Percentiles rank a stretch among this genome's conserved stretches.
These are phyloP conservation scores for Penicillium sp. DNA, from an alignment of 2,329 filamentous ascomycete genomes.

Conservation along the genomic window DNA sequence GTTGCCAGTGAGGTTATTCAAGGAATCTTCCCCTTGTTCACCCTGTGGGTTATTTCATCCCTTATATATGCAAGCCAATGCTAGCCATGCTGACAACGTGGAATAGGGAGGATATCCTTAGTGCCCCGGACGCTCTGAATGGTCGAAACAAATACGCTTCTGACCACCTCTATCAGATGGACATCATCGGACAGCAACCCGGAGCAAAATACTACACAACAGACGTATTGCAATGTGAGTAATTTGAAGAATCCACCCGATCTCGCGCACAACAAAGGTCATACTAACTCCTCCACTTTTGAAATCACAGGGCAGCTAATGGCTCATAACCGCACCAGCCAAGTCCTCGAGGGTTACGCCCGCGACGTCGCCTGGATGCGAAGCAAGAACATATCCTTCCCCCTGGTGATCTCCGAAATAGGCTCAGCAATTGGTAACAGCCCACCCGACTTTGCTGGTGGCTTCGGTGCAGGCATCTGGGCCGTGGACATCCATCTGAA, in stretches of 20 bases:
- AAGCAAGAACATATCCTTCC: neutral
- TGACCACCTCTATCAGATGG: conserved; percentile 12
- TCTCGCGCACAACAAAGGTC: no score
- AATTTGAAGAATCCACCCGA: neutral
- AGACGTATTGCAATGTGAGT: neutral
- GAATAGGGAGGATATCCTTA: neutral
- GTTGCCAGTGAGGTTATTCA: conserved; percentile 1
- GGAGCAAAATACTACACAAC: neutral
- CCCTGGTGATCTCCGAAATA: conserved; percentile 7
- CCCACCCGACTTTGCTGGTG: conserved; percentile 1
- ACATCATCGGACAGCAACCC: neutral
- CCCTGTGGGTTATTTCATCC: neutral
- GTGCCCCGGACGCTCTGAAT: neutral
- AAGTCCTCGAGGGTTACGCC: neutral
- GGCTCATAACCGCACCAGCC: neutral
- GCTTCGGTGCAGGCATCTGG: conserved; percentile 12
- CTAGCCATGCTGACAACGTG: neutral
- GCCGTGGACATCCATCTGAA: conserved; percentile 17
- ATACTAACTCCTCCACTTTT: neutral
- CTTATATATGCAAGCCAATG: no score
- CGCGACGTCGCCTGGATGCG: neutral
- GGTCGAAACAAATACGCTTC: conserved; percentile 8
- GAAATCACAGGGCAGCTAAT: neutral
- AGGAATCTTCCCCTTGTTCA: neutral
- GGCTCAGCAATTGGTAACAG: conserved; percentile 1